These are phyloP conservation scores for Periconia sp. DNA, from an alignment of 2,329 filamentous ascomycete species.

Conservation along the genomic window DNA sequence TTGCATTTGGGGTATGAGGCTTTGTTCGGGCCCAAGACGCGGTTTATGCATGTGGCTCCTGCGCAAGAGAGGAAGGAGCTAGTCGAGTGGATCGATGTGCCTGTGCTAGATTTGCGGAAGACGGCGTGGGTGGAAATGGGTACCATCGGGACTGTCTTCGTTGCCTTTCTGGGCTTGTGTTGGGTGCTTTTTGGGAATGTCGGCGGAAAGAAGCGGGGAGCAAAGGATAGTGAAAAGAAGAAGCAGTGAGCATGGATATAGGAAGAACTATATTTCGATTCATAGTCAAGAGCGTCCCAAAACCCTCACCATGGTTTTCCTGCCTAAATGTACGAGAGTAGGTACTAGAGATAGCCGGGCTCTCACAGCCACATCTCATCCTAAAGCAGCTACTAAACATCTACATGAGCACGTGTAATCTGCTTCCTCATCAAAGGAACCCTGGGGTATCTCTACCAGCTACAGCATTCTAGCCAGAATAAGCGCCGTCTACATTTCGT, in stretches of 20 bases:
- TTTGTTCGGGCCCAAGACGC: constrained; percentile 75
- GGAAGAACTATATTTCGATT: too few species aligned
- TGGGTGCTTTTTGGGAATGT: constrained; percentile 46
- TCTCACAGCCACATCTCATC: too few species aligned
- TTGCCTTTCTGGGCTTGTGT: constrained; percentile 53
- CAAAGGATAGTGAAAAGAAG: constrained; percentile 23
- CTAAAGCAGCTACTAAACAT: too few species aligned
- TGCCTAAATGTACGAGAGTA: too few species aligned
- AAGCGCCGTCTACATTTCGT: too few species aligned
- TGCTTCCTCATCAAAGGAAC: too few species aligned
- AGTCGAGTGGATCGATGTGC: constrained; percentile 47
- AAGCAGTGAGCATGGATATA: constrained; percentile 22
- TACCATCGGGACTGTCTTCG: constrained; percentile 50
- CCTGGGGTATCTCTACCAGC: too few species aligned
- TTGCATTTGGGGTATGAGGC: constrained; percentile 85
- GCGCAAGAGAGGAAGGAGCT: constrained; percentile 17
- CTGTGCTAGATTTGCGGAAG: constrained; percentile 48
- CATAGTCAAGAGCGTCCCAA: too few species aligned
- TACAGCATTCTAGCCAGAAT: too few species aligned
- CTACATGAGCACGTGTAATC: too few species aligned
- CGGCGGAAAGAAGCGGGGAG: constrained; percentile 5
- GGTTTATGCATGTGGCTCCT: constrained; percentile 76
- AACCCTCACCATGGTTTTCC: too few species aligned
- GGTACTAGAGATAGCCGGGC: too few species aligned
- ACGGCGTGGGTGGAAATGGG: constrained; percentile 49